Evolutionary conservation across 495 filamentous ascomycete genomes (phyloP).

Genomic region (Hypoxylon fragiforme): DNA sequence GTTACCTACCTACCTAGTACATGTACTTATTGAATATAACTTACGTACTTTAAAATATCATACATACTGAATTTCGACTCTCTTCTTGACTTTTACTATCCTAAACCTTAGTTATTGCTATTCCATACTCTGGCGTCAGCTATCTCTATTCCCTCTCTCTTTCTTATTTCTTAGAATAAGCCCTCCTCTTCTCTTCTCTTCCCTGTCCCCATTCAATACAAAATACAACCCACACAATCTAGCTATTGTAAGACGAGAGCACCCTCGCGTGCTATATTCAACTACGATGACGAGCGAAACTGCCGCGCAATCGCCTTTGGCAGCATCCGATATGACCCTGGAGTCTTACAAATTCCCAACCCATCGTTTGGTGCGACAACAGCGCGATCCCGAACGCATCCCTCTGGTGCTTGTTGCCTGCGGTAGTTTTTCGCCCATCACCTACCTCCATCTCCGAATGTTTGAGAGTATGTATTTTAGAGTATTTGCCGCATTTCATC

Average conservation of each 20-base stretch:
- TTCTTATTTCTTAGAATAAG: no score
- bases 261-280: not conserved
- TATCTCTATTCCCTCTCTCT: no score
- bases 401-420: conserved; percentile 86
- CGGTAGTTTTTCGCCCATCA: conserved; percentile 86
- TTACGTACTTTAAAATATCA: no score
- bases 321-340: conserved; percentile 38
- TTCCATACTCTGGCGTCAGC: no score
- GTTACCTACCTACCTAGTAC: no score
- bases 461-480: conserved; percentile 66
- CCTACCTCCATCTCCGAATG: conserved; percentile 89
- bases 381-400: conserved; percentile 68
- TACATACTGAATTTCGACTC: no score
- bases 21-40: no score
- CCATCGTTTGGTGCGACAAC: conserved; percentile 67
- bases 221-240: not conserved
- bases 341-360: conserved; percentile 73
- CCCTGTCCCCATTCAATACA: not conserved
- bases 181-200: not conserved
- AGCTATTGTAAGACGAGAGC: not conserved
- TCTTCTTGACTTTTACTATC: no score
- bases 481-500: no score
- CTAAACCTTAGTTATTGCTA: no score
- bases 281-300: conserved; percentile 22
- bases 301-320: conserved; percentile 24